Evolutionary conservation across 75 land plant genomes (phyloP), one percentile per base, ranked within the genome.

Genomic region (Picea glauca): DNA sequence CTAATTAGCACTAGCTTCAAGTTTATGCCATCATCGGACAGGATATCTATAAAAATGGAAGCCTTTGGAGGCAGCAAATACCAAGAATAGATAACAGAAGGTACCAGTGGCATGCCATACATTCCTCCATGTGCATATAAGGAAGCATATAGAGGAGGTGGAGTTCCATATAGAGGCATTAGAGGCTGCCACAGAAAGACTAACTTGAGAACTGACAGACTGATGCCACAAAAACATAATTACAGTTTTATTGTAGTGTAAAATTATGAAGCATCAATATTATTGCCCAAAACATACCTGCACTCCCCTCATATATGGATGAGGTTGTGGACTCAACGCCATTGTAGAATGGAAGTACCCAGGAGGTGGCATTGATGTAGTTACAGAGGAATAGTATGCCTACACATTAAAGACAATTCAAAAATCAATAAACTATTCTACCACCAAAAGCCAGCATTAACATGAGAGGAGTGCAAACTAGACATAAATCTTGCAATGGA

Each of bases 251-350:
- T 60, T 2, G 21, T 4, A 60, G 21, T 60, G 0, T 4, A 60
- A 18, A 18, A n/a, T 4, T 17, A n/a, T 60, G 21, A 60, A 60
- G 7, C 18, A 60, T 60, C 56, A 60, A n/a, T 18, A 60, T 60
- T 18, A 60, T 17, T 60, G 5, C 62, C 6, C 6, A 17, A 35
- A 40, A 13, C 23, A 40, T 78, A 74, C 26, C 12, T 74, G 78
- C 78, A 75, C 82, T 59, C 87, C 89, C 89, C 89, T 85, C 84
- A 85, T 82, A 61, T 85, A 87, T 50, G 89, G 87, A 70, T 87
- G 89, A 76, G 88, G 66, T n/a, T 77, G 84, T 12, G 85, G 85
- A 75, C 83, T 74, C 17, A 83, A 83, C 15, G 62, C 83, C 72
- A 81, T 72, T 4, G 84, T 58, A 7, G 85, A 76, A 57, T 38